These are phyloP conservation scores for Ogataea ganodermae DNA, from an alignment of 805 yeast species.

Conservation along the genomic window DNA sequence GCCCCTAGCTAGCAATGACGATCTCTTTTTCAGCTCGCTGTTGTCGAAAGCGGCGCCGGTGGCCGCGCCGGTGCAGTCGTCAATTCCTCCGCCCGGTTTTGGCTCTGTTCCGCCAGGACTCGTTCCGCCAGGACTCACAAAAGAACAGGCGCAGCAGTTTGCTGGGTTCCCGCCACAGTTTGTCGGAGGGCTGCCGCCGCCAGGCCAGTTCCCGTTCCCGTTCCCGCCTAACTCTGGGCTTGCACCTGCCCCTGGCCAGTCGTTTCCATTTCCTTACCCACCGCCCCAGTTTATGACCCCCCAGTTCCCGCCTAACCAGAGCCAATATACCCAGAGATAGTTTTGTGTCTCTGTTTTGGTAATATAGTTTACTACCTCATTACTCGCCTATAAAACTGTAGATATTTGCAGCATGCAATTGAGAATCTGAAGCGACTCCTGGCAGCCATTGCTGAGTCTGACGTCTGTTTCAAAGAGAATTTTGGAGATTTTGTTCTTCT, in stretches of 20 bases:
- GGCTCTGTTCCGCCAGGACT: slow-evolving; percentile 11
- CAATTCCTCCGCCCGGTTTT: background rate
- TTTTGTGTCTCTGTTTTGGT: background rate
- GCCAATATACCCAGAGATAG: slow-evolving; percentile 4
- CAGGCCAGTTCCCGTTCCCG: slow-evolving; percentile 9
- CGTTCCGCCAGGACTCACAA: slow-evolving; percentile 6
- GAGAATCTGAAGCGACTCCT: slow-evolving; percentile 81
- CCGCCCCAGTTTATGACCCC: slow-evolving; percentile 7
- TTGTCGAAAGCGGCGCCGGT: slow-evolving; percentile 37
- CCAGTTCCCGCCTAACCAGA: slow-evolving; percentile 9
- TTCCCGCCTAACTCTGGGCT: slow-evolving; percentile 1
- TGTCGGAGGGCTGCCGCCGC: slow-evolving; percentile 1
- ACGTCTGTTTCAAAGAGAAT: slow-evolving; percentile 74
- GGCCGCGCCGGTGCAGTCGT: background rate
- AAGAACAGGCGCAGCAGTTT: slow-evolving; percentile 9
- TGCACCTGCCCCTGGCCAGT: slow-evolving; percentile 4
- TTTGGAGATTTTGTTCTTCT: slow-evolving; percentile 66
- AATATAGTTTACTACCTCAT: slow-evolving; percentile 1
- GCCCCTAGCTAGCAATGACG: slow-evolving; percentile 26
- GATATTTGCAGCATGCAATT: slow-evolving; percentile 61
- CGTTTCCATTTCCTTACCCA: slow-evolving; percentile 7
- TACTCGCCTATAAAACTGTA: slow-evolving; percentile 30
- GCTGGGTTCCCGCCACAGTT: slow-evolving; percentile 8
- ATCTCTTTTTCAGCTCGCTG: slow-evolving; percentile 49
- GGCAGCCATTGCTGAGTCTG: slow-evolving; percentile 78